Evolutionary conservation across 768 basidiomycete species (phyloP).

Genomic region (Clavaria fumosa): DNA sequence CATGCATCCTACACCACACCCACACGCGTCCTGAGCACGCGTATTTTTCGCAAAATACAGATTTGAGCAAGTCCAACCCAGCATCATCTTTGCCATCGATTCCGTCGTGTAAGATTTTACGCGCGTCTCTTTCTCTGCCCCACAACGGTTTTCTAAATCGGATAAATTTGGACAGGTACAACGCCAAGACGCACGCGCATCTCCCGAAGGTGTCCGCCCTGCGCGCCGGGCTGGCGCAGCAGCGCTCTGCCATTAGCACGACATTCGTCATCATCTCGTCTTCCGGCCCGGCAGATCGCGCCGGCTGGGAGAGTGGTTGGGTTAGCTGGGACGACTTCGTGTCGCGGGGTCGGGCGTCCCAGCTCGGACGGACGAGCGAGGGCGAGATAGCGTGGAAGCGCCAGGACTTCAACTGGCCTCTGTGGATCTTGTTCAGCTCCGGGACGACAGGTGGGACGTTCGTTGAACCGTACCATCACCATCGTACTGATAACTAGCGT

Average conservation of each 20-base stretch:
- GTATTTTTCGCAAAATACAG: too few species aligned
- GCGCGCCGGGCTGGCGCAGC: slow-evolving; percentile 32
- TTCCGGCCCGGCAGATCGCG: slow-evolving; percentile 19
- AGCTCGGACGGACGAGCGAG: slow-evolving; percentile 31
- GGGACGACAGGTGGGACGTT: slow-evolving; percentile 62
- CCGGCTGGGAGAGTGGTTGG: slow-evolving; percentile 34
- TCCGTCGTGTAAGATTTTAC: slow-evolving; percentile 38
- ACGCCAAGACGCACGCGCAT: slow-evolving; percentile 53
- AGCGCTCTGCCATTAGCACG: slow-evolving; percentile 24
- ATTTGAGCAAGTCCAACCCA: slow-evolving; percentile 67
- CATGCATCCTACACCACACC: slow-evolving; percentile 2
- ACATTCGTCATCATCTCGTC: slow-evolving; percentile 43
- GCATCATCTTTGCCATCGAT: slow-evolving; percentile 58
- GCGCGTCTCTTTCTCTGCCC: slow-evolving; percentile 8
- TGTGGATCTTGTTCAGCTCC: slow-evolving; percentile 78
- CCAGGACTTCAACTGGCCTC: slow-evolving; percentile 55
- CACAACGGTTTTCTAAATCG: too few species aligned
- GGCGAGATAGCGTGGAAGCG: slow-evolving; percentile 54
- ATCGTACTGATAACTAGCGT: too few species aligned
- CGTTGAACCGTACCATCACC: too few species aligned
- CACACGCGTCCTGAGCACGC: slow-evolving; percentile 3
- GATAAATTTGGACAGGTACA: slow-evolving; percentile 57
- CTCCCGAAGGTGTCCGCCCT: slow-evolving; percentile 46
- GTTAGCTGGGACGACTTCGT: slow-evolving; percentile 40
- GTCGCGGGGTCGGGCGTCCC: slow-evolving; percentile 26